Conservation (phyloP, 148 eudicot species). For the Rhododendron mucronatum region DNA sequence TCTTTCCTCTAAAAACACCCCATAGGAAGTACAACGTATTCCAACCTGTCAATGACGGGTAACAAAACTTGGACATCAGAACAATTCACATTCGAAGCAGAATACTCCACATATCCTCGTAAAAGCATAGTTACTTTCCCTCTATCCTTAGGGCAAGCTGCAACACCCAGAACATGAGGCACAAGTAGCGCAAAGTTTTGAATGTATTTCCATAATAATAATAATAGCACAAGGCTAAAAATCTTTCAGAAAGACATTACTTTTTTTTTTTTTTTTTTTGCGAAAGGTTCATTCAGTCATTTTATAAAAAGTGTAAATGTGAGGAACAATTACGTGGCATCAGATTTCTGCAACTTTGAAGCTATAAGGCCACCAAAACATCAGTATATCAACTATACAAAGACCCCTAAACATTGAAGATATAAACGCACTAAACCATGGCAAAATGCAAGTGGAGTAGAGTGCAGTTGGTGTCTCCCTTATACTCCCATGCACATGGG, state of each 20-base stretch:
- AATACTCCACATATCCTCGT: not conserved
- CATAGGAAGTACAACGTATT: conserved; percentile 75
- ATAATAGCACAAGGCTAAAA: not conserved
- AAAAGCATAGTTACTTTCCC: not conserved
- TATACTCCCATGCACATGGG: too few species aligned
- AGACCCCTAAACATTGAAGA: not conserved
- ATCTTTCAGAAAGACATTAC: not conserved
- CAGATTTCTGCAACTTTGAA: conserved; percentile 1
- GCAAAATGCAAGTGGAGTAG: not conserved
- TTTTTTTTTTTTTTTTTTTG: not conserved
- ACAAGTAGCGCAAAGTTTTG: not conserved
- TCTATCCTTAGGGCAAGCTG: conserved; percentile 1
- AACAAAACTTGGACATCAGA: conserved; percentile 1
- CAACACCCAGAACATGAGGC: not conserved
- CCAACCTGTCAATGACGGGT: conserved; percentile 62
- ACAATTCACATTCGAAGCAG: not conserved
- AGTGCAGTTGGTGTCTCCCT: too few species aligned
- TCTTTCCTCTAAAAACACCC: conserved; percentile 84
- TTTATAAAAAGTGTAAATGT: not conserved
- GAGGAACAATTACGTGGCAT: not conserved
- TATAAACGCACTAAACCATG: not conserved
- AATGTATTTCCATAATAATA: not conserved
- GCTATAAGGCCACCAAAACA: not conserved
- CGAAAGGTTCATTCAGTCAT: not conserved
- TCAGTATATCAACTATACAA: too few species aligned